Evolutionary conservation across 2,329 filamentous ascomycete genomes (phyloP).

Genomic region (Didymellaceae sp.): DNA sequence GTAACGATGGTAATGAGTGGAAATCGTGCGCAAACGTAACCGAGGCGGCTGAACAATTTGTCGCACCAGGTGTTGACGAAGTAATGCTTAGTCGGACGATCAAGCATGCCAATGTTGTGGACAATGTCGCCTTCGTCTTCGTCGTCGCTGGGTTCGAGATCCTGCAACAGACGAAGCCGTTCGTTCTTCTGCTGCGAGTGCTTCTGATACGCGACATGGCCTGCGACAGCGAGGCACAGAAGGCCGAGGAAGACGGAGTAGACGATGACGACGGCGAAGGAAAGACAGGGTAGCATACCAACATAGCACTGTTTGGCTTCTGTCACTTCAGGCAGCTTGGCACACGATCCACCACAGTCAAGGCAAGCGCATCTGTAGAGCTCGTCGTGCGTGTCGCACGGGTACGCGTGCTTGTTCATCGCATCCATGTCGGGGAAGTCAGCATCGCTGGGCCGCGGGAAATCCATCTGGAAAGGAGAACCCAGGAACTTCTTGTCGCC

Average conservation of each 20-base stretch:
- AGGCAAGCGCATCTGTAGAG: slow-evolving; percentile 90
- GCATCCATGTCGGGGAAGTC: slow-evolving; percentile 73
- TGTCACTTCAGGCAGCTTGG: slow-evolving; percentile 77
- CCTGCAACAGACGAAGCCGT: slow-evolving; percentile 84
- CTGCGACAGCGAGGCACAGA: slow-evolving; percentile 70
- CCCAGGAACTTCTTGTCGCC: slow-evolving; percentile 90
- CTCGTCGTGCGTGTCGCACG: slow-evolving; percentile 88
- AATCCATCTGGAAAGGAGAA: slow-evolving; percentile 98
- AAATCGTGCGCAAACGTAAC: slow-evolving; percentile 80
- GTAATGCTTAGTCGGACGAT: slow-evolving; percentile 80
- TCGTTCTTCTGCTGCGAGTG: slow-evolving; percentile 79
- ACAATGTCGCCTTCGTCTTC: slow-evolving; percentile 91
- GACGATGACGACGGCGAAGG: slow-evolving; percentile 86
- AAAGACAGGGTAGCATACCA: slow-evolving; percentile 87
- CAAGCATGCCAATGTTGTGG: slow-evolving; percentile 75
- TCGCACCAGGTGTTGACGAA: slow-evolving; percentile 84
- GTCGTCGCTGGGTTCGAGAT: slow-evolving; percentile 83
- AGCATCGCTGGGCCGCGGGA: slow-evolving; percentile 66
- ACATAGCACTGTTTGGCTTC: slow-evolving; percentile 77
- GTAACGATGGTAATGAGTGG: slow-evolving; percentile 80
- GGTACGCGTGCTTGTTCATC: slow-evolving; percentile 74
- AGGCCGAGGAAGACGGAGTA: slow-evolving; percentile 78
- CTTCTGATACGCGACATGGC: slow-evolving; percentile 76
- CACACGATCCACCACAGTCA: slow-evolving; percentile 87
- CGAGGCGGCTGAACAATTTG: slow-evolving; percentile 78